Base-by-base conservation (phyloP, 2,329 filamentous ascomycete genomes). In the Penicillium sp. region DNA sequence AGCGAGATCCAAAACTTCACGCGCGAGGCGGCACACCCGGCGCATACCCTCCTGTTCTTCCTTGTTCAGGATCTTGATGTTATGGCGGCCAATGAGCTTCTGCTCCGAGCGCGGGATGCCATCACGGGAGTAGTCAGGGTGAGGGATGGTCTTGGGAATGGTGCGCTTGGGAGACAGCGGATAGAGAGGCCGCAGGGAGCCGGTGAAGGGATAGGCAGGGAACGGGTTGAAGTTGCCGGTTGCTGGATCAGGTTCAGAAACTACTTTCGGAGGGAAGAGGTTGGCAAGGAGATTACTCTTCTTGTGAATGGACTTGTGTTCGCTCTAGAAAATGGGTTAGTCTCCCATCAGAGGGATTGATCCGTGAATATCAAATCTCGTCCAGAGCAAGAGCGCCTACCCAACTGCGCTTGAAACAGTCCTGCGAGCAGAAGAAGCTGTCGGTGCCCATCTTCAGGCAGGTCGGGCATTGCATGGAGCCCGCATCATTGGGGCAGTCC, bases 401-500 rank as follows among this genome's bases (percentile, higher is more conserved):
- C 94, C 94, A 99, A 80, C 91, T 99, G 74, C 86, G 88, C 82
- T 97, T 97, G 78, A 99, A 99, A 80, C 94, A 99, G 65, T 97
- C 94, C 74, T 99, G 94, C 23, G 91, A 91, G 79, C 94, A 99
- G 78, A 97, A 99, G 76, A 86, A 97, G 78, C 91, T 96, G 68
- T 94, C 90, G 69, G 92, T 87, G 47, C 88, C 90, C 37, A 92
- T 79, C 76, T 96, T 97, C 67, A 97, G 81, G 72, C 94, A 99
- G 43, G 90, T 97, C 48, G 94, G 94, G 74, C 94, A 99, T 74
- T 97, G 92, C 40, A 99, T 78, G 47, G 86, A 80, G 54, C 90
- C 87, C 51, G 92, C 92, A 58, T 93, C 87, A 58, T 97, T 96
- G 33, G 83, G 80, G 80, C 94, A 99, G 72, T 95, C 90, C 52